Conservation (phyloP, 2,329 filamentous ascomycete species). For the Botrytis byssoidea region DNA sequence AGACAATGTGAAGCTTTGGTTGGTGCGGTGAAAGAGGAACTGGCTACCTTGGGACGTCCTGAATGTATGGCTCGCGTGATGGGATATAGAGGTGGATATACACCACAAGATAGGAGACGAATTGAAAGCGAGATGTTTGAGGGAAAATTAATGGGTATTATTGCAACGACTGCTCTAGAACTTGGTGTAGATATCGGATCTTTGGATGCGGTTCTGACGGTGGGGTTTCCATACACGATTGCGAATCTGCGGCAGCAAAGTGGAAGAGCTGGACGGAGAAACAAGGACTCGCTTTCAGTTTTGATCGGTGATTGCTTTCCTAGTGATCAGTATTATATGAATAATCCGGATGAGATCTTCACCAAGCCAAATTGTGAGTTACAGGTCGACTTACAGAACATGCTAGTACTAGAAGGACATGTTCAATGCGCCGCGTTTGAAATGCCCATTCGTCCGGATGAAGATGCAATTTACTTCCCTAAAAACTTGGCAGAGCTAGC, state of each 20-base stretch:
- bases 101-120: constrained; percentile 78
- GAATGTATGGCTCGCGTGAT: constrained; percentile 81
- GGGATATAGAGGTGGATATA: constrained; percentile 95
- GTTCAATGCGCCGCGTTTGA: constrained; percentile 94
- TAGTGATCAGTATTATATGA: constrained; percentile 95
- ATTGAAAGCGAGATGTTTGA: constrained; percentile 98
- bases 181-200: constrained; percentile 94
- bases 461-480: constrained; percentile 79
- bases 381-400: constrained; percentile 87
- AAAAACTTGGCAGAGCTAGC: constrained; percentile 69
- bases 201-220: constrained; percentile 87
- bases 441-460: constrained; percentile 79
- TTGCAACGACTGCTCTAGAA: constrained; percentile 90
- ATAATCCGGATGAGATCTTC: constrained; percentile 90
- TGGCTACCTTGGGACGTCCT: constrained; percentile 67
- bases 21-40: constrained; percentile 73
- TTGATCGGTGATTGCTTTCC: constrained; percentile 86
- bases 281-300: constrained; percentile 89
- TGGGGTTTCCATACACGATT: constrained; percentile 94
- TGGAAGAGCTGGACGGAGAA: constrained; percentile 84
- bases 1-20: constrained; percentile 86
- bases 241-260: constrained; percentile 93
- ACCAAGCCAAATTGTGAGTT: constrained; percentile 86
- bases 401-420: constrained; percentile 89
- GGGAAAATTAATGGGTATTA: constrained; percentile 86